Evolutionary conservation across 176 grass and related monocot species (phyloP).

Genomic region (Musa itinerans): DNA sequence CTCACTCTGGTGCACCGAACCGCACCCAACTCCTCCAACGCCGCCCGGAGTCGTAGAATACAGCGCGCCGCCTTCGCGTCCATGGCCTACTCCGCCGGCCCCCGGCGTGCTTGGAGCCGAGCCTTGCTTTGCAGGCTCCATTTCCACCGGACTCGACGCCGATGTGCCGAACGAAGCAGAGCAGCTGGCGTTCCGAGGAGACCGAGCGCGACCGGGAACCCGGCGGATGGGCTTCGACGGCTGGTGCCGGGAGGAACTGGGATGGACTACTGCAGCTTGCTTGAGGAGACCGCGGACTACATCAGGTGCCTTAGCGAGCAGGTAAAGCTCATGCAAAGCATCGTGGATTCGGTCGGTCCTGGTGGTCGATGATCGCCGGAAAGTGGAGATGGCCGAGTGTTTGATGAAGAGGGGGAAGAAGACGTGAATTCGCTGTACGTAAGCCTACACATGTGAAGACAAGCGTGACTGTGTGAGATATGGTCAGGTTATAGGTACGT

Average conservation of each 20-base stretch:
- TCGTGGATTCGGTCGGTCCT: conserved; percentile 54
- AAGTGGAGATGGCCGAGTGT: too few species aligned
- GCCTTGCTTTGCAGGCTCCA: conserved; percentile 10
- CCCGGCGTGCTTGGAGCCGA: background rate
- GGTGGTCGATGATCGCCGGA: background rate
- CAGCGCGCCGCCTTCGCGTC: conserved; percentile 1
- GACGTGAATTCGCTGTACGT: background rate
- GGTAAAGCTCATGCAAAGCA: conserved; percentile 80
- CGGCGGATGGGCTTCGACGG: conserved; percentile 35
- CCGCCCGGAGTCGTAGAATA: background rate
- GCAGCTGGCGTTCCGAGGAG: background rate
- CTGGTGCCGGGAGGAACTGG: conserved; percentile 55
- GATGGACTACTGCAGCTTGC: conserved; percentile 74
- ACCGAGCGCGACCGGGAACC: too few species aligned
- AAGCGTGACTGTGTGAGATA: background rate
- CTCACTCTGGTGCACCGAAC: background rate
- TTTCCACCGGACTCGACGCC: too few species aligned
- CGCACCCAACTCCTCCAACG: background rate
- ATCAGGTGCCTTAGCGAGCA: conserved; percentile 51
- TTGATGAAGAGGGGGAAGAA: background rate
- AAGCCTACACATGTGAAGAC: background rate
- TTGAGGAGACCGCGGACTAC: conserved; percentile 90
- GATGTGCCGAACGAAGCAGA: background rate
- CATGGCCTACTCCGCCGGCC: conserved; percentile 8
- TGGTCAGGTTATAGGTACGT: too few species aligned